Conservation (phyloP, 371 early-diverging fungal species). For the Neoconidiobolus thromboides region DNA sequence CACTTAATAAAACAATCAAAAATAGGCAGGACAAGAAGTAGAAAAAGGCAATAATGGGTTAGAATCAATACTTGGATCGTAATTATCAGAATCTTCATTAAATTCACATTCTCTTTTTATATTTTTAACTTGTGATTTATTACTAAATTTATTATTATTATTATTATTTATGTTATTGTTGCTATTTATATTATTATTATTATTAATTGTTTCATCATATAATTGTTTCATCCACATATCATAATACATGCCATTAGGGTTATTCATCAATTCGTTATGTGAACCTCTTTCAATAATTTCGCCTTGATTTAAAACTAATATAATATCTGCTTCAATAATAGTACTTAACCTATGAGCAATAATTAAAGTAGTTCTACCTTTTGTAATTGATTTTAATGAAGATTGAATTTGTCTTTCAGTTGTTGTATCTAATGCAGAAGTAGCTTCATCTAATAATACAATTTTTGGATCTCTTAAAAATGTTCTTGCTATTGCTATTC, state of each 20-base stretch:
- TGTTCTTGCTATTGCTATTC: constrained; percentile 71
- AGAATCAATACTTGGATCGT: too few relatives aligned
- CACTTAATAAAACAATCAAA: too few relatives aligned
- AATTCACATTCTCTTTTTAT: too few relatives aligned
- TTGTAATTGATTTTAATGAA: constrained; percentile 37
- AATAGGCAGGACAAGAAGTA: too few relatives aligned
- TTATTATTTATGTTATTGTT: too few relatives aligned
- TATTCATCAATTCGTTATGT: constrained; percentile 56
- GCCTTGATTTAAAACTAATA: constrained; percentile 60
- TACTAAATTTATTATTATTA: too few relatives aligned
- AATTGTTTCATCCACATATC: constrained; percentile 81
- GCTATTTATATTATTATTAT: not conserved
- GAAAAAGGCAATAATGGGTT: too few relatives aligned
- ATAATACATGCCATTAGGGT: constrained; percentile 37
- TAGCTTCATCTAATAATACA: constrained; percentile 52
- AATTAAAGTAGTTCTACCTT: constrained; percentile 76
- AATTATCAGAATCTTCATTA: too few relatives aligned
- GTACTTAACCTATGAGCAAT: constrained; percentile 88
- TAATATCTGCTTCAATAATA: constrained; percentile 56
- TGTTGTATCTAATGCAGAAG: constrained; percentile 22
- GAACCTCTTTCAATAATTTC: constrained; percentile 70
- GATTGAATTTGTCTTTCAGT: constrained; percentile 72
- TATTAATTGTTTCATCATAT: constrained; percentile 20
- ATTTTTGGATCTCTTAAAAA: constrained; percentile 57
- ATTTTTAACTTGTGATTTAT: too few relatives aligned